Percentiles rank a stretch among this genome's conserved stretches.
Evolutionary conservation across 768 basidiomycete genomes (phyloP).

Genomic region (Fomitopsis pulvina): DNA sequence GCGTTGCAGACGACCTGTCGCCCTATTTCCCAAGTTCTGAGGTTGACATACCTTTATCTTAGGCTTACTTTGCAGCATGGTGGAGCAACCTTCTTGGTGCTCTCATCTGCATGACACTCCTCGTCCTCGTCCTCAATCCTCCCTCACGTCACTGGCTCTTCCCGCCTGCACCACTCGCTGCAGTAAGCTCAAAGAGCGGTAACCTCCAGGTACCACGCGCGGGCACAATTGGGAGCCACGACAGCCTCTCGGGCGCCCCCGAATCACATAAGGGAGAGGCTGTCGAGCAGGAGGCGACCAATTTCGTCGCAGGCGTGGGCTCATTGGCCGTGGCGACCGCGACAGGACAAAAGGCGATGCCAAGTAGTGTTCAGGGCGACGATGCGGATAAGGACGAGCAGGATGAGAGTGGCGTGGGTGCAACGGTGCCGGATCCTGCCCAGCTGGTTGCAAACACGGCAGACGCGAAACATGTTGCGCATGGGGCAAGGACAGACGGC

Average conservation of each 20-base stretch:
- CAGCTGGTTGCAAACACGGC: slow-evolving; percentile 20
- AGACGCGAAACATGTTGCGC: slow-evolving; percentile 23
- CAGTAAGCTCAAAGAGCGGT: slow-evolving; percentile 24
- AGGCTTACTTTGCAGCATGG: slow-evolving; percentile 34
- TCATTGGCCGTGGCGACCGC: slow-evolving; percentile 26
- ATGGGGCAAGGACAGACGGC: slow-evolving; percentile 14
- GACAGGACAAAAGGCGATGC: slow-evolving; percentile 17
- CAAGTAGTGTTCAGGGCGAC: slow-evolving; percentile 17
- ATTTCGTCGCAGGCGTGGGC: slow-evolving; percentile 27
- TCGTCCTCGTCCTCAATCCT: slow-evolving; percentile 32
- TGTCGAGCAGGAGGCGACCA: slow-evolving; percentile 32
- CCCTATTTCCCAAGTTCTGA: too few species aligned
- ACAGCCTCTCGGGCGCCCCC: slow-evolving; percentile 28
- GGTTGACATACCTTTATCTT: too few species aligned
- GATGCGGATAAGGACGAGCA: slow-evolving; percentile 15
- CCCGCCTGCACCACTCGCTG: slow-evolving; percentile 29
- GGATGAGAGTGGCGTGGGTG: slow-evolving; percentile 9
- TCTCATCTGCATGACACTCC: slow-evolving; percentile 24
- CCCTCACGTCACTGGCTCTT: slow-evolving; percentile 28
- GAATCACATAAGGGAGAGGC: slow-evolving; percentile 32
- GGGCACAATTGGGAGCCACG: slow-evolving; percentile 24
- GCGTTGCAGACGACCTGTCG: too few species aligned
- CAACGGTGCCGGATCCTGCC: slow-evolving; percentile 23
- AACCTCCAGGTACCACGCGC: slow-evolving; percentile 29
- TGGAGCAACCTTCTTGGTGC: slow-evolving; percentile 29